Conservation (phyloP, 208 protist genomes). For the Acanthamoeba royreba region DNA sequence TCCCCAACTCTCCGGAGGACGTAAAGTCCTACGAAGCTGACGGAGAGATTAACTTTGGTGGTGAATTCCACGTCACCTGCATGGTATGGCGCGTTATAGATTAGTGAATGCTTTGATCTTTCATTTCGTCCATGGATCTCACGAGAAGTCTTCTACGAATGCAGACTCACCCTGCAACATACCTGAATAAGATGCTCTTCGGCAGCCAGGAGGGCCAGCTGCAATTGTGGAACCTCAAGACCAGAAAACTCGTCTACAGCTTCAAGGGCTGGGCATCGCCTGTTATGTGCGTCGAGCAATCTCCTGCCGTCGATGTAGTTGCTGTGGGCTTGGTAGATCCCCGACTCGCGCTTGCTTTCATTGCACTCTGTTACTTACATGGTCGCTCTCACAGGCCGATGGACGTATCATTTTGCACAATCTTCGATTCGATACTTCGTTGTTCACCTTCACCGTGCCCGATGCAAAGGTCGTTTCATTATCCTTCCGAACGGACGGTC, state of each 20-base stretch:
- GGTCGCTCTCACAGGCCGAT: neutral
- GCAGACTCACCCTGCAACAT: slow-evolving; percentile 57
- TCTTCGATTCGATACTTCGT: slow-evolving; percentile 45
- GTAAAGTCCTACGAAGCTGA: neutral
- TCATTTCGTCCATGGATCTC: too few relatives aligned
- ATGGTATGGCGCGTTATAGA: neutral
- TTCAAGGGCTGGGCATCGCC: neutral
- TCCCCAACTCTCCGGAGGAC: neutral
- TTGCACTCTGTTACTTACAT: neutral
- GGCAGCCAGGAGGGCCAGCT: slow-evolving; percentile 53
- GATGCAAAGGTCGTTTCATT: slow-evolving; percentile 41
- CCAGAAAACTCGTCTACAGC: slow-evolving; percentile 49
- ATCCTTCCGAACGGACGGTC: slow-evolving; percentile 61
- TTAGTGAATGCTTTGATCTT: too few relatives aligned
- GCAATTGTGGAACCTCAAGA: slow-evolving; percentile 69
- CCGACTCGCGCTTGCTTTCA: too few relatives aligned
- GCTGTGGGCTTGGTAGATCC: slow-evolving; percentile 51
- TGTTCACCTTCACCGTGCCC: slow-evolving; percentile 53
- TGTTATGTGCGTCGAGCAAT: slow-evolving; percentile 52
- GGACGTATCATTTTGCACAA: slow-evolving; percentile 63
- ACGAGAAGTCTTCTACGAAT: too few relatives aligned
- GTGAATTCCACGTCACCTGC: neutral
- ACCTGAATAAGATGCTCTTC: slow-evolving; percentile 72
- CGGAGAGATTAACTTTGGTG: neutral
- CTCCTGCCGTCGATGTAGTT: slow-evolving; percentile 62